Evolutionary conservation across 805 yeast genomes (phyloP).

Genomic region (Metschnikowia baotianmanensis): DNA sequence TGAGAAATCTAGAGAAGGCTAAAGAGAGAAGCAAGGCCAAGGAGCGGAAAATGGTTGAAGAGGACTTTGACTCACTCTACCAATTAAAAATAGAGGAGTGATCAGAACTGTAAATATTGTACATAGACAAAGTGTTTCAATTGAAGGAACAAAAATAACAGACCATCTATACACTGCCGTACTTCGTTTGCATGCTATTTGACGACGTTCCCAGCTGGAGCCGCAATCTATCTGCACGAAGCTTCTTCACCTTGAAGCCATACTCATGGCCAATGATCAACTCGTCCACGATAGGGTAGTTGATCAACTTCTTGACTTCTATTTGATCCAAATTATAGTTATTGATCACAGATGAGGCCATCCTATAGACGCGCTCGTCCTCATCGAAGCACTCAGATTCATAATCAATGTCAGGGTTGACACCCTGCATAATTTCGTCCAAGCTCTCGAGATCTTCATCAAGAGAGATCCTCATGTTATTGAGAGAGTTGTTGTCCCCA

Average conservation of each 20-base stretch:
- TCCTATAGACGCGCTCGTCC: constrained; percentile 35
- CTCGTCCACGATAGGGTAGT: constrained; percentile 46
- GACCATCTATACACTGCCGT: constrained; percentile 19
- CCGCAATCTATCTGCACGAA: constrained; percentile 27
- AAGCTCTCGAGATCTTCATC: constrained; percentile 14
- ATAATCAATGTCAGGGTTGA: constrained; percentile 26
- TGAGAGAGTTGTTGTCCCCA: constrained; percentile 4
- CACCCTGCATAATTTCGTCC: constrained; percentile 23
- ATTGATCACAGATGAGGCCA: constrained; percentile 26
- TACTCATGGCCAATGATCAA: constrained; percentile 36
- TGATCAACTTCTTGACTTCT: constrained; percentile 34
- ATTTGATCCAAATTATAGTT: constrained; percentile 27
- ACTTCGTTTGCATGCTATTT: constrained; percentile 10
- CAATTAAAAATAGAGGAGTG: constrained; percentile 40
- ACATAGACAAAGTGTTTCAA: constrained; percentile 21
- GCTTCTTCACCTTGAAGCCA: constrained; percentile 41
- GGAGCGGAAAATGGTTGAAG: constrained; percentile 22
- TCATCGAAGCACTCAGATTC: constrained; percentile 35
- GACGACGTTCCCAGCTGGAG: constrained; percentile 13
- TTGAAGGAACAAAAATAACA: constrained; percentile 13
- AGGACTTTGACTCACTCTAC: constrained; percentile 40
- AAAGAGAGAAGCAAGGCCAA: constrained; percentile 19
- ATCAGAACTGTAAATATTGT: constrained; percentile 7
- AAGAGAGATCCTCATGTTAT: constrained; percentile 1
- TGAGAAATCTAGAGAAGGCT: constrained; percentile 18